Evolutionary conservation across 2,329 filamentous ascomycete species (phyloP).

Genomic region (Lasiodiplodia theobromae): DNA sequence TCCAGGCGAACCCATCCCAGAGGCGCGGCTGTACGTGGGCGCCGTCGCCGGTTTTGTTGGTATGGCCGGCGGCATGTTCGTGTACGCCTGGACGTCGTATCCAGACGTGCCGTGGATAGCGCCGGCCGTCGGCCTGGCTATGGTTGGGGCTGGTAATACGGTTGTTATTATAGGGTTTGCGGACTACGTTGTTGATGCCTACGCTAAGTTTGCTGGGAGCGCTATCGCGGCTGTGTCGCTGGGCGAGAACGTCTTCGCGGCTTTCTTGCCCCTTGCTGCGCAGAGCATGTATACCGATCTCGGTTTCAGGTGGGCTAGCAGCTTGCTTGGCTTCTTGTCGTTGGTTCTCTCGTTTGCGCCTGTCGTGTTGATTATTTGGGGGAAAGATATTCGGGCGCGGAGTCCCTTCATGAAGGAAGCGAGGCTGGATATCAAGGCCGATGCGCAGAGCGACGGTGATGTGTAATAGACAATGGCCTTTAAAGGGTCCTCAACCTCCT

Average conservation of each 20-base stretch:
- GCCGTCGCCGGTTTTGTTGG: slow-evolving; percentile 55
- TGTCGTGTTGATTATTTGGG: slow-evolving; percentile 53
- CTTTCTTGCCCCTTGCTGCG: slow-evolving; percentile 56
- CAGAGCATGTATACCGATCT: slow-evolving; percentile 57
- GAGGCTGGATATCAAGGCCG: slow-evolving; percentile 12
- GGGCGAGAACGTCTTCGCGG: slow-evolving; percentile 58
- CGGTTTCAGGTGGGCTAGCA: slow-evolving; percentile 59
- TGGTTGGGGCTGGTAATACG: slow-evolving; percentile 60
- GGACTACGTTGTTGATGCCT: slow-evolving; percentile 60
- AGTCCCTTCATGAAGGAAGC: slow-evolving; percentile 50
- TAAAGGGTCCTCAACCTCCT: no score
- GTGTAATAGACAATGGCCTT: no score
- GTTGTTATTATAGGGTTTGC: slow-evolving; percentile 55
- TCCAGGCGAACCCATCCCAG: slow-evolving; percentile 39
- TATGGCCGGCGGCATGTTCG: slow-evolving; percentile 58
- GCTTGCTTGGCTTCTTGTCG: slow-evolving; percentile 54
- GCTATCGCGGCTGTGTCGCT: slow-evolving; percentile 58
- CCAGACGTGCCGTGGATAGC: slow-evolving; percentile 55
- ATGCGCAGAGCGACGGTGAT: neutral
- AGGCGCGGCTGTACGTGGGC: slow-evolving; percentile 55
- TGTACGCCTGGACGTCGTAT: slow-evolving; percentile 59
- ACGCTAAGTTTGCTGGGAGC: slow-evolving; percentile 58
- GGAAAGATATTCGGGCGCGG: slow-evolving; percentile 47
- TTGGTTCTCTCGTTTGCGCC: slow-evolving; percentile 54
- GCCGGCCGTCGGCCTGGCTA: slow-evolving; percentile 55